Conservation (phyloP, 768 basidiomycete species). For the Tulasnella sp. region DNA sequence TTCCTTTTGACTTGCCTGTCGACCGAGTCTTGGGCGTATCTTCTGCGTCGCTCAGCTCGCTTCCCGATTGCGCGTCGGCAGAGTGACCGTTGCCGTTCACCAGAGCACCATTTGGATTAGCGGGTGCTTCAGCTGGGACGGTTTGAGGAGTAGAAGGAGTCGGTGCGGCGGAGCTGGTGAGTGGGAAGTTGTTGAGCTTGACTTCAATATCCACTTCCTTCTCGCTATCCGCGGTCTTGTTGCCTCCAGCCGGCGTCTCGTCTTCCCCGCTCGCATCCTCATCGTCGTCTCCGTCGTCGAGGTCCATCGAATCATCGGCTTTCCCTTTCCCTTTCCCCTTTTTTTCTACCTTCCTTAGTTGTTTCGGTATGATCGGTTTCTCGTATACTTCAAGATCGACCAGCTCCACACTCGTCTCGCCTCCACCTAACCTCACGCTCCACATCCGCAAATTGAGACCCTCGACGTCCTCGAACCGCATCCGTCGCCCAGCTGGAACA, state of each 20-base stretch:
- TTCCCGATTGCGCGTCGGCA: neutral
- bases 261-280: slow-evolving; percentile 14
- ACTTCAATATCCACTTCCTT: slow-evolving; percentile 16
- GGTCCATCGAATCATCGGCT: slow-evolving; percentile 18
- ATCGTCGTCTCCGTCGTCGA: slow-evolving; percentile 22
- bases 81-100: slow-evolving; percentile 18
- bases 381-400: slow-evolving; percentile 20
- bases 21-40: neutral
- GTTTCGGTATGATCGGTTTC: neutral
- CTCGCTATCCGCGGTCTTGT: neutral
- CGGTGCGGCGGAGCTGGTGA: neutral
- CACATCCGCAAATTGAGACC: slow-evolving; percentile 17
- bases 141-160: neutral
- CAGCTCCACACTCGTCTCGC: slow-evolving; percentile 23
- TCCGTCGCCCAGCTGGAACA: slow-evolving; percentile 1
- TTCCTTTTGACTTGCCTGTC: slow-evolving; percentile 2
- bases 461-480: slow-evolving; percentile 18
- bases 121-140: neutral
- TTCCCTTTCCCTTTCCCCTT: slow-evolving; percentile 17
- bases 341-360: neutral
- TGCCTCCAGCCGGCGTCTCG: neutral
- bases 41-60: slow-evolving; percentile 15
- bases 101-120: neutral
- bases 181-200: slow-evolving; percentile 5
- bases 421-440: slow-evolving; percentile 19